Evolutionary conservation across 495 filamentous ascomycete genomes (phyloP), one percentile per base, ranked within the genome.

Genomic region (Daldinia grandis): DNA sequence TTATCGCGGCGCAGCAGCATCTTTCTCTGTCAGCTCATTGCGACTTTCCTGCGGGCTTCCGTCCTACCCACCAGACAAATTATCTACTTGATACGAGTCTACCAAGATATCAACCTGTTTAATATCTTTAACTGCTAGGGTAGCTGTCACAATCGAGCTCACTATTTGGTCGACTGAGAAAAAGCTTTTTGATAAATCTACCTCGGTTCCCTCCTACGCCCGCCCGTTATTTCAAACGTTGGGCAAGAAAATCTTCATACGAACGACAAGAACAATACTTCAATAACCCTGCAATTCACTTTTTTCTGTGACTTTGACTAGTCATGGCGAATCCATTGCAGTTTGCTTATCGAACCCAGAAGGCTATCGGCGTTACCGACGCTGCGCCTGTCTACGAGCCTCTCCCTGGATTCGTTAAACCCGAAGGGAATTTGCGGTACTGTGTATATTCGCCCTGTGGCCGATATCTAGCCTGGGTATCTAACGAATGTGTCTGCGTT

Each of bases 301-400:
- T 63, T 72, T 56, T 76, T 73, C 89, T 91, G 89, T 91, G 90
- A 81, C 90, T 91, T 91, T 91, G 71, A 88, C 85, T 92, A 91
- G 89, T 88, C 87, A 97, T 97, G 94, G 91, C 93, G 76, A 88
- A 80, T 84, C 90, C 91, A 69, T 91, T 93, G 80, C 94, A 97
- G 88, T 89, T 97, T 87, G 92, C 92, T 76, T 97, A 91, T 87
- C 93, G 95, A 78, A 97, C 95, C 79, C 90, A 95, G 81, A 98
- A 97, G 88, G 91, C 89, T 72, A 93, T 99, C 84, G 94, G 94
- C 74, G 87, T 98, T 81, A 87, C 96, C 80, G 90, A 98, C 83
- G 93, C 93, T 60, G 89, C 88, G 62, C 95, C 95, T 62, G 86
- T 92, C 73, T 99, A 99, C 81, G 88, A 91, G 80, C 83, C 89